These are phyloP conservation scores for Hyphopichia burtonii DNA, from an alignment of 1,139 yeast genomes.

Conservation along the genomic window DNA sequence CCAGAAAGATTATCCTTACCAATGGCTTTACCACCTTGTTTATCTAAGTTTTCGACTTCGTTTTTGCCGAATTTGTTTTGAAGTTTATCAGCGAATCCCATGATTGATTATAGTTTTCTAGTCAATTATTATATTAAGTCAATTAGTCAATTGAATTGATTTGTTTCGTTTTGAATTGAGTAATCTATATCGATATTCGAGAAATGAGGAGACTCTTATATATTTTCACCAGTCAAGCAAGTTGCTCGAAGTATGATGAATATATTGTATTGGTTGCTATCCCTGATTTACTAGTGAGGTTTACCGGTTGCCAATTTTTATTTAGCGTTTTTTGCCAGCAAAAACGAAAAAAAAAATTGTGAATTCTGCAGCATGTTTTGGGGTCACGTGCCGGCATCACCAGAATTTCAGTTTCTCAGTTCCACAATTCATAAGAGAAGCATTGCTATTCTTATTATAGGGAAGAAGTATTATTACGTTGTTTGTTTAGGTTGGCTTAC, in stretches of 20 bases:
- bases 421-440: background rate
- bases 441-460: background rate
- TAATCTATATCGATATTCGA: too few species aligned
- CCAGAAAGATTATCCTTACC: conserved; percentile 24
- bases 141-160: background rate
- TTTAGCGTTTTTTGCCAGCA: background rate
- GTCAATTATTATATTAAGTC: background rate
- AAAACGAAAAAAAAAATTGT: too few species aligned
- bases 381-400: conserved; percentile 1
- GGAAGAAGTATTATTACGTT: background rate
- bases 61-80: conserved; percentile 28
- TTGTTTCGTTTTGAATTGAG: background rate
- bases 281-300: background rate
- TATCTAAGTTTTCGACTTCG: conserved; percentile 16
- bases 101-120: background rate
- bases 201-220: background rate
- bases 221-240: background rate
- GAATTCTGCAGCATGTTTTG: background rate
- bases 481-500: background rate
- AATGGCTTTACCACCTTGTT: conserved; percentile 19
- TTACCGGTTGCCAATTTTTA: background rate
- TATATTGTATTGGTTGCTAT: background rate
- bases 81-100: conserved; percentile 39
- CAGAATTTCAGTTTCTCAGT: background rate
- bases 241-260: background rate